Evolutionary conservation across 2,329 filamentous ascomycete species (phyloP).

Genomic region (Scedosporium dehoogii): DNA sequence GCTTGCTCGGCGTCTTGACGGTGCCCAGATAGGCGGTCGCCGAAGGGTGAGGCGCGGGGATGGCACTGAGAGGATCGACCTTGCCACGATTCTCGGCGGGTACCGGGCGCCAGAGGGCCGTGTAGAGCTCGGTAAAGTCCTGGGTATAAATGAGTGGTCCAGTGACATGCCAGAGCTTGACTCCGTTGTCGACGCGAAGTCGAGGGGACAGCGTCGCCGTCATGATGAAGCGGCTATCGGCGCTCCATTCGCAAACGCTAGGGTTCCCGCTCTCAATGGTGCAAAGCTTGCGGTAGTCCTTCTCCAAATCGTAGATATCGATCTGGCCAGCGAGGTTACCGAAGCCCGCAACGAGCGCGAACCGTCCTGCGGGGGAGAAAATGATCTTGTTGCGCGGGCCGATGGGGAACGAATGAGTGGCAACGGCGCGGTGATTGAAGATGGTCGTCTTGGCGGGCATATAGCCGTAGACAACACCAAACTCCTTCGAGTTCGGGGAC

Average conservation of each 20-base stretch:
- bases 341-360: slow-evolving; percentile 89
- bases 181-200: slow-evolving; percentile 89
- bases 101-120: slow-evolving; percentile 79
- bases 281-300: slow-evolving; percentile 83
- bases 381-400: slow-evolving; percentile 87
- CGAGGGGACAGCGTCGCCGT: slow-evolving; percentile 96
- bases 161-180: slow-evolving; percentile 88
- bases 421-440: slow-evolving; percentile 80
- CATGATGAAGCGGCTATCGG: slow-evolving; percentile 89
- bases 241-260: slow-evolving; percentile 94
- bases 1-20: slow-evolving; percentile 90
- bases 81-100: slow-evolving; percentile 46
- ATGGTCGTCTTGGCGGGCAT: slow-evolving; percentile 99
- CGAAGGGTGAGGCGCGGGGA: slow-evolving; percentile 73
- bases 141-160: slow-evolving; percentile 89
- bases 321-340: slow-evolving; percentile 96
- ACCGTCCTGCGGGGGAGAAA: slow-evolving; percentile 89
- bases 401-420: slow-evolving; percentile 77
- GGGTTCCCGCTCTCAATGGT: slow-evolving; percentile 95
- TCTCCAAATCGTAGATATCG: slow-evolving; percentile 87
- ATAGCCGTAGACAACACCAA: slow-evolving; percentile 93
- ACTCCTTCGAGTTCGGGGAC: slow-evolving; percentile 96
- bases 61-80: slow-evolving; percentile 61
- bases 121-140: slow-evolving; percentile 90
- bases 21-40: slow-evolving; percentile 73